Conservation (phyloP, 192 early-diverging fungal species). For the Backusella macrospora region DNA sequence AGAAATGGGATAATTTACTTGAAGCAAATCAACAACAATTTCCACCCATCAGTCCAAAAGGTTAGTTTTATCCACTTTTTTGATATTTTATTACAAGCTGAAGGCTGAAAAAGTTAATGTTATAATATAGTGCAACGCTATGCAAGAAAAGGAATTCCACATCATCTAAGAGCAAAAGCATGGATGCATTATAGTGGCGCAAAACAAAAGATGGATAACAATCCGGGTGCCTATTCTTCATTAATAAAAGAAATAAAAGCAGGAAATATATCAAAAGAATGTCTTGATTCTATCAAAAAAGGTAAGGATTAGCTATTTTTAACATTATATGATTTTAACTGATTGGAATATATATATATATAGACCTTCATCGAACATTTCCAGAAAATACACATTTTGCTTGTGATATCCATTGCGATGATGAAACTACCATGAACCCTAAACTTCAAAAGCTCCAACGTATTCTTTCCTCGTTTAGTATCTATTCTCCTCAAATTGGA, state of each 20-base stretch:
- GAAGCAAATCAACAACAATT: constrained; percentile 46
- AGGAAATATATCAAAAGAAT: constrained; percentile 60
- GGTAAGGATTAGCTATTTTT: constrained; percentile 49
- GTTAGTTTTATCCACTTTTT: constrained; percentile 38
- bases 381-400: constrained; percentile 13
- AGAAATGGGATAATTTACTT: constrained; percentile 56
- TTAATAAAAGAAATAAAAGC: constrained; percentile 45
- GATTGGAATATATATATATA: constrained; percentile 15
- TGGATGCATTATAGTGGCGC: constrained; percentile 81
- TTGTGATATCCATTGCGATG: constrained; percentile 35
- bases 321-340: no score
- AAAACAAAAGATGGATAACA: constrained; percentile 54
- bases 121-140: constrained; percentile 63
- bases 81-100: neutral
- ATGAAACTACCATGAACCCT: neutral
- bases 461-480: constrained; percentile 71
- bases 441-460: constrained; percentile 57
- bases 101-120: constrained; percentile 16
- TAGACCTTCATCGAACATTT: constrained; percentile 36
- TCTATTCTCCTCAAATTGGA: constrained; percentile 74
- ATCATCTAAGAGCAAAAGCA: constrained; percentile 57
- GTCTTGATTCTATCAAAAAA: constrained; percentile 69
- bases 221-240: constrained; percentile 61
- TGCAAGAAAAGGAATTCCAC: constrained; percentile 74
- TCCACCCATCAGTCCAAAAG: constrained; percentile 47